Conservation (phyloP, 176 grass and related monocot species). For the Miscanthus lutarioriparius region DNA sequence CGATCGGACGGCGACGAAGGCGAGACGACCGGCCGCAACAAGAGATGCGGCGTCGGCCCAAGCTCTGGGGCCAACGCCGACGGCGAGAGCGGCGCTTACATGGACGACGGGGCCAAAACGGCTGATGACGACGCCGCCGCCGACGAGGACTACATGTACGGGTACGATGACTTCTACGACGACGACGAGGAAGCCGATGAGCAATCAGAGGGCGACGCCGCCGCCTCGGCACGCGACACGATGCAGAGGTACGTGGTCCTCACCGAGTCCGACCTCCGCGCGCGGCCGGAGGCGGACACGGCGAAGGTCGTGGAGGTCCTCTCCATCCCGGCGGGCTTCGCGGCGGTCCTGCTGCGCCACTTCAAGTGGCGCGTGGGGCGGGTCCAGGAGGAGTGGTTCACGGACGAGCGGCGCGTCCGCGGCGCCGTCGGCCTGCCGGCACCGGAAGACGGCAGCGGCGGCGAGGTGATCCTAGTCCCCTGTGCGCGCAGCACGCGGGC, state of each 20-base stretch:
- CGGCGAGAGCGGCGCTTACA: too few species aligned
- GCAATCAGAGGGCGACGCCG: neutral
- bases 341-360: neutral
- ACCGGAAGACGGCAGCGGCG: neutral
- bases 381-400: slow-evolving; percentile 31
- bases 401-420: slow-evolving; percentile 9
- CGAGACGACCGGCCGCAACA: neutral
- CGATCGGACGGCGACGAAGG: too few species aligned
- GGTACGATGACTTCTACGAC: neutral
- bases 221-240: neutral
- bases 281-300: neutral
- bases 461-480: neutral
- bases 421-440: neutral
- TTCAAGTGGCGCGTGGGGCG: neutral
- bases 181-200: neutral
- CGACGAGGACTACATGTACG: neutral
- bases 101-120: neutral
- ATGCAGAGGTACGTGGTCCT: neutral
- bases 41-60: neutral
- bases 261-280: neutral
- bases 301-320: neutral
- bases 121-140: neutral
- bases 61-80: neutral
- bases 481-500: neutral
- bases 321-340: neutral